Percentiles rank a stretch among this genome's conserved stretches.
Evolutionary conservation across 2,329 filamentous ascomycete genomes (phyloP).

Genomic region (Colletotrichum salicis): DNA sequence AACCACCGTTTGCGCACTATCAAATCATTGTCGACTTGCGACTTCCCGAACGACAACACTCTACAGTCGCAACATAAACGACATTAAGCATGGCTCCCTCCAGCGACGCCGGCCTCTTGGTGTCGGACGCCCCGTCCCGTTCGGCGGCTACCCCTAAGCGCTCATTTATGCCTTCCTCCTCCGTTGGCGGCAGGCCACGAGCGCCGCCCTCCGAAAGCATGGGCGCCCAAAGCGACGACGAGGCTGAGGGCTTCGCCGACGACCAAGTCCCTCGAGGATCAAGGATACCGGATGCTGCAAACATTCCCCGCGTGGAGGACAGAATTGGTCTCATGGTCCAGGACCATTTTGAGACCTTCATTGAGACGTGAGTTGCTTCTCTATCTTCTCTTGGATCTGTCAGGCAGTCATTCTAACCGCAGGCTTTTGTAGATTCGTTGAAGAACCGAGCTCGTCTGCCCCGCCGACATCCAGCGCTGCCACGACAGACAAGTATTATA

Average conservation of each 20-base stretch:
- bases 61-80: neutral
- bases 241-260: constrained; percentile 71
- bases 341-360: constrained; percentile 81
- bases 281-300: constrained; percentile 58
- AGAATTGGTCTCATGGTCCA: constrained; percentile 79
- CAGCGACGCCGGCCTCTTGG: constrained; percentile 66
- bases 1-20: constrained; percentile 9
- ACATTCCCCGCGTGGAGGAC: constrained; percentile 79
- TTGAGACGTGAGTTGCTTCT: constrained; percentile 71
- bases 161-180: constrained; percentile 57
- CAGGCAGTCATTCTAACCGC: constrained; percentile 16
- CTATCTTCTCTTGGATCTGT: neutral
- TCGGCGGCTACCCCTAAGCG: constrained; percentile 55
- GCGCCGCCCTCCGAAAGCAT: constrained; percentile 72
- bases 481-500: constrained; percentile 84
- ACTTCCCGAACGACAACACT: neutral
- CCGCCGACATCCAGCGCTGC: constrained; percentile 75
- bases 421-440: constrained; percentile 64
- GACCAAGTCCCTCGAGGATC: constrained; percentile 68
- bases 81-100: constrained; percentile 58
- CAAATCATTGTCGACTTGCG: neutral
- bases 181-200: constrained; percentile 63
- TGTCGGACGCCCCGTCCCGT: constrained; percentile 65
- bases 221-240: constrained; percentile 70
- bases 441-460: constrained; percentile 73